Conservation (phyloP, 108 stramenopile species). For the Chaetoceros muelleri region DNA sequence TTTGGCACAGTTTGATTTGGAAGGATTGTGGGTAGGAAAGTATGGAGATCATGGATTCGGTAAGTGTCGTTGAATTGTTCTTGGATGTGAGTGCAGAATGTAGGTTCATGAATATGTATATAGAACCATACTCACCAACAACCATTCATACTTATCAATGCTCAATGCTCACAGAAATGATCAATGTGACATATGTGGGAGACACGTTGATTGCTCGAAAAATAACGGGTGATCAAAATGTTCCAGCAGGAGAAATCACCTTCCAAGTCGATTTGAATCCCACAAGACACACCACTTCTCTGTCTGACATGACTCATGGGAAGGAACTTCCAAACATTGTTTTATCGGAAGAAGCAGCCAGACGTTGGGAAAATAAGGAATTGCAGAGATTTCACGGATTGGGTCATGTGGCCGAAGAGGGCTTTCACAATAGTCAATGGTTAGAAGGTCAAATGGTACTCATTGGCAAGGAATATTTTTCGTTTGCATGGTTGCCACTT, state of each 20-base stretch:
- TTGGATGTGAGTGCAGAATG: constrained; percentile 10
- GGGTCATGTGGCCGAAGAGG: constrained; percentile 61
- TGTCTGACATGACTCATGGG: background rate
- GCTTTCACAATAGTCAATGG: constrained; percentile 48
- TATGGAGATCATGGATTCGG: constrained; percentile 25
- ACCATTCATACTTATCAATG: too few relatives aligned
- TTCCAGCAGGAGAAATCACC: constrained; percentile 66
- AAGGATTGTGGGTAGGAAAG: constrained; percentile 81
- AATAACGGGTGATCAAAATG: constrained; percentile 69
- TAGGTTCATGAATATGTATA: too few relatives aligned
- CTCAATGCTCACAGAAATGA: constrained; percentile 16
- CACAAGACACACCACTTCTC: constrained; percentile 1
- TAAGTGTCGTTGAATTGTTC: background rate
- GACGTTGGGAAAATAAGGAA: constrained; percentile 60
- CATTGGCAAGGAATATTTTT: constrained; percentile 69
- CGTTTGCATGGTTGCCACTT: constrained; percentile 74
- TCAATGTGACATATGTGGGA: constrained; percentile 68
- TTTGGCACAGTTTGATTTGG: constrained; percentile 63
- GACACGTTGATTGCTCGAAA: constrained; percentile 69
- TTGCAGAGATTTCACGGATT: constrained; percentile 39
- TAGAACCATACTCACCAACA: too few relatives aligned
- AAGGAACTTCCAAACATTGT: constrained; percentile 34
- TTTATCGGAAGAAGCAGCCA: constrained; percentile 45
- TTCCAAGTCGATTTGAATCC: constrained; percentile 57
- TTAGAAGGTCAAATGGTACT: constrained; percentile 75